phyloP scores from a whole-genome alignment of 306 rosid genomes.

The Prunus mongolica region DNA sequence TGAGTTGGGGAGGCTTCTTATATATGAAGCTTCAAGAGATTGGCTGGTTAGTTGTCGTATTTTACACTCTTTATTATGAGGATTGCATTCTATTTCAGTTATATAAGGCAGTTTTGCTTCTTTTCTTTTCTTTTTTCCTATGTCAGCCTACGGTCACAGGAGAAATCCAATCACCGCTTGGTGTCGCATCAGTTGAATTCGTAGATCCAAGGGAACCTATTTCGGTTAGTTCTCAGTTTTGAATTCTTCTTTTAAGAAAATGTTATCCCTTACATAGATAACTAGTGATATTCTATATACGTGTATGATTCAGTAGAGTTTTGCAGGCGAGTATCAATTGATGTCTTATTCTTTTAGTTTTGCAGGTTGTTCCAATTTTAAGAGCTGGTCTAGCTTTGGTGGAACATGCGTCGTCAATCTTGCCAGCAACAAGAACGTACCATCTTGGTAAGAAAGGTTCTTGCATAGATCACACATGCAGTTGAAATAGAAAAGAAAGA shows the following conservation, averaged over 20 bases:
- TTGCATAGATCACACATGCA: neutral
- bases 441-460: constrained; percentile 67
- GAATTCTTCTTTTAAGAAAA: neutral
- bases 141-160: constrained; percentile 77
- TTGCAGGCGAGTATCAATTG: constrained; percentile 24
- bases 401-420: constrained; percentile 68
- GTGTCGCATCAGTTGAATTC: constrained; percentile 86
- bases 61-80: constrained; percentile 1
- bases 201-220: constrained; percentile 95
- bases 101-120: neutral
- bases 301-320: neutral
- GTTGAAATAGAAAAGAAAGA: constrained; percentile 7
- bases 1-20: constrained; percentile 88
- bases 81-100: neutral
- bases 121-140: neutral
- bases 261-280: neutral
- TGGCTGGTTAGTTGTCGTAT: constrained; percentile 75
- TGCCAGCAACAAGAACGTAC: constrained; percentile 82
- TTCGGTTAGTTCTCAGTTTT: constrained; percentile 46
- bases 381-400: constrained; percentile 94
- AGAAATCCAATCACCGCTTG: constrained; percentile 90
- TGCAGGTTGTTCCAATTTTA: constrained; percentile 84
- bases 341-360: constrained; percentile 19
- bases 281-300: too few species aligned
- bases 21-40: constrained; percentile 93